These are phyloP conservation scores for Pluteus cervinus DNA, from an alignment of 768 basidiomycete genomes.

Conservation along the genomic window DNA sequence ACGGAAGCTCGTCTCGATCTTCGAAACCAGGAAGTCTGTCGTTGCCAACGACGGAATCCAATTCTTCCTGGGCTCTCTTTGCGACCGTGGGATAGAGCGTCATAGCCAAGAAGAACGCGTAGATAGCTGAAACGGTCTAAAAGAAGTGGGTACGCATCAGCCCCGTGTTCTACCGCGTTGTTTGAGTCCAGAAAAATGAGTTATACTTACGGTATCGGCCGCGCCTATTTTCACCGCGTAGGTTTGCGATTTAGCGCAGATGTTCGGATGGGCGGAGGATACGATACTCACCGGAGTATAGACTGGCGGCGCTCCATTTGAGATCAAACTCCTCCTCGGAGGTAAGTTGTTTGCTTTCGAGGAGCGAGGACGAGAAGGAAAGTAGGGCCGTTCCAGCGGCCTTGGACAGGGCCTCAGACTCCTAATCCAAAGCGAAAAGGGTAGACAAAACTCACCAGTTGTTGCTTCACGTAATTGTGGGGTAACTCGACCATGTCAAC, in stretches of 20 bases:
- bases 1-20: slow-evolving; percentile 54
- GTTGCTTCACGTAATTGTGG: slow-evolving; percentile 52
- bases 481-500: slow-evolving; percentile 51
- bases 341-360: slow-evolving; percentile 44
- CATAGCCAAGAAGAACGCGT: slow-evolving; percentile 60
- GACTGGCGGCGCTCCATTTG: slow-evolving; percentile 60
- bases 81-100: slow-evolving; percentile 48
- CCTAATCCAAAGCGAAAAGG: slow-evolving; percentile 6
- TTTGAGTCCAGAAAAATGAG: slow-evolving; percentile 4
- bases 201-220: slow-evolving; percentile 44
- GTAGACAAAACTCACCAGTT: slow-evolving; percentile 37
- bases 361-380: slow-evolving; percentile 54
- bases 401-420: slow-evolving; percentile 23
- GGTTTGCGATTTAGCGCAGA: background rate
- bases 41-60: slow-evolving; percentile 52
- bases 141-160: too few species aligned
- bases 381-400: slow-evolving; percentile 48
- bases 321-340: slow-evolving; percentile 55
- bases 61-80: slow-evolving; percentile 56
- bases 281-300: slow-evolving; percentile 40
- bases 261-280: background rate
- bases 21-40: slow-evolving; percentile 56
- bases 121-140: slow-evolving; percentile 57
- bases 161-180: too few species aligned
- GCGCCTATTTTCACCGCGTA: slow-evolving; percentile 31